phyloP scores from a whole-genome alignment of 2,329 filamentous ascomycete species.

The Allantophomopsis lycopodina region DNA sequence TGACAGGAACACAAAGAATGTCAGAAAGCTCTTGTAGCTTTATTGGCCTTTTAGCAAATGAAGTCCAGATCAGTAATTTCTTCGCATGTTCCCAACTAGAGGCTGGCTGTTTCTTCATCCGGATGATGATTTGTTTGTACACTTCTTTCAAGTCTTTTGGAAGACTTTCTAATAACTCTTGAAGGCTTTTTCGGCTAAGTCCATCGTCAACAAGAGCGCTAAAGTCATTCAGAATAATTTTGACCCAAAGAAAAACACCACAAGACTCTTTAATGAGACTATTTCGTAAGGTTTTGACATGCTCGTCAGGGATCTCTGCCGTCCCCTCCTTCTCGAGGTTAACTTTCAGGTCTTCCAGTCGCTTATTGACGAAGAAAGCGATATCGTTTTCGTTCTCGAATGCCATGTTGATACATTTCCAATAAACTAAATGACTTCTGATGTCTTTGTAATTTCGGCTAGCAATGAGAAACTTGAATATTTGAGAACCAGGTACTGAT shows the following conservation, averaged over 20 bases:
- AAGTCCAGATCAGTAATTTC: constrained; percentile 1
- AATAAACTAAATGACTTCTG: neutral
- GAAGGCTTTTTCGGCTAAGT: neutral
- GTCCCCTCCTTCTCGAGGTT: no score
- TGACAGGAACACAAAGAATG: neutral
- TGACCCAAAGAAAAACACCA: neutral
- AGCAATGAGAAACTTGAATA: neutral
- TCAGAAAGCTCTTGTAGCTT: neutral
- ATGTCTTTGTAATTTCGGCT: neutral
- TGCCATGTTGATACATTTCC: neutral
- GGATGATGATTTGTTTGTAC: neutral
- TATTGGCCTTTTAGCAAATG: constrained; percentile 1
- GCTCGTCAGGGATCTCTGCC: neutral
- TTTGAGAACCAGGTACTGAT: neutral
- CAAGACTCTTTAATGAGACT: neutral
- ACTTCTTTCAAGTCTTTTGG: neutral
- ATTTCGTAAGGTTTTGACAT: neutral
- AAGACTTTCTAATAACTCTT: neutral
- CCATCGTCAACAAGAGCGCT: neutral
- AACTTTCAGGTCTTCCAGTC: neutral
- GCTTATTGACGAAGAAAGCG: neutral
- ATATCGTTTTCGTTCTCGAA: neutral
- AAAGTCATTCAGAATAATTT: neutral
- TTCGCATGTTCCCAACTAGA: neutral
- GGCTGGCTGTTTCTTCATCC: neutral